phyloP scores from a whole-genome alignment of 176 grass and related monocot species.

The Raddia guianensis region DNA sequence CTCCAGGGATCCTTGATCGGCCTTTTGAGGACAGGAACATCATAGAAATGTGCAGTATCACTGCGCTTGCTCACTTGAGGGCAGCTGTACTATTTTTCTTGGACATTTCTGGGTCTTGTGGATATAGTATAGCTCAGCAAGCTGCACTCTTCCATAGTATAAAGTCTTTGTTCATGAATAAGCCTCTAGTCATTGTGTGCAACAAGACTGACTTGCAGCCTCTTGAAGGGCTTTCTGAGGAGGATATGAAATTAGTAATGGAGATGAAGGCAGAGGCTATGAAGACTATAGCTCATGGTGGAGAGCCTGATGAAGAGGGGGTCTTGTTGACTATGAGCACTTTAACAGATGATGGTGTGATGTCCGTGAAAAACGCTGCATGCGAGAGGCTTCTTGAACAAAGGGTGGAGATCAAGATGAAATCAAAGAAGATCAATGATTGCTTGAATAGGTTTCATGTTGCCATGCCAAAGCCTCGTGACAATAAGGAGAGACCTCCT shows the following conservation, averaged over 20 bases:
- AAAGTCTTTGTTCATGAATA: slow-evolving; percentile 83
- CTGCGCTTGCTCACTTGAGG: slow-evolving; percentile 59
- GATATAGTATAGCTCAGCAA: slow-evolving; percentile 74
- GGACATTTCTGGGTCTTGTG: slow-evolving; percentile 82
- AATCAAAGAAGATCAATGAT: slow-evolving; percentile 67
- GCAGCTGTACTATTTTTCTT: slow-evolving; percentile 67
- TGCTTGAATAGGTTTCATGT: slow-evolving; percentile 79
- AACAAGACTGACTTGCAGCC: slow-evolving; percentile 83
- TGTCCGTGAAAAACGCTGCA: slow-evolving; percentile 67
- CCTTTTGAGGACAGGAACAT: slow-evolving; percentile 68
- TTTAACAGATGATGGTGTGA: slow-evolving; percentile 80
- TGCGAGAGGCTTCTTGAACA: slow-evolving; percentile 66
- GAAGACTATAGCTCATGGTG: slow-evolving; percentile 55
- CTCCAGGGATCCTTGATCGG: slow-evolving; percentile 77
- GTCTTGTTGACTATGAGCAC: slow-evolving; percentile 79
- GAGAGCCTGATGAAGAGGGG: slow-evolving; percentile 65
- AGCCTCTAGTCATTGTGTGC: slow-evolving; percentile 75
- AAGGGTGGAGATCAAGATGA: slow-evolving; percentile 65
- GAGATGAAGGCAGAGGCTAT: slow-evolving; percentile 63
- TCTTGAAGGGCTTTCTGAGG: slow-evolving; percentile 64
- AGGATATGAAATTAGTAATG: slow-evolving; percentile 73
- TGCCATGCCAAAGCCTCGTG: slow-evolving; percentile 79
- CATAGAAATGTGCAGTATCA: slow-evolving; percentile 67
- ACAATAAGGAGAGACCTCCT: slow-evolving; percentile 62
- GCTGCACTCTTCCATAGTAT: slow-evolving; percentile 83